Evolutionary conservation across 2,329 filamentous ascomycete genomes (phyloP), one percentile per base, ranked within the genome.

Genomic region (Fusarium graminum): DNA sequence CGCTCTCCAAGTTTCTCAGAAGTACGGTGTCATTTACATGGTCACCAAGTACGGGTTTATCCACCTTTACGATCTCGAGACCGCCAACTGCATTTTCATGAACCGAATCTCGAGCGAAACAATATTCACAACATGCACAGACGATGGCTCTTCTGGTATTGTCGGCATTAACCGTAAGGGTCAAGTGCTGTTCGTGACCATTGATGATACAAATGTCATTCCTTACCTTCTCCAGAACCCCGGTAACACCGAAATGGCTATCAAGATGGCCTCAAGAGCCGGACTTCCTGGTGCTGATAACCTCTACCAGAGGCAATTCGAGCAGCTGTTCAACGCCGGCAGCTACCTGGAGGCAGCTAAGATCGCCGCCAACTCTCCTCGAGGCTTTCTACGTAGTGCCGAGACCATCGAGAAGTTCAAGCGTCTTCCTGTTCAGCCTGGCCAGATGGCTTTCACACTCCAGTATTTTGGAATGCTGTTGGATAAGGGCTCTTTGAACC

Each of bases 11-110:
- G 90, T 99, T 44, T 98, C 95, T 5, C 90, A 93, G 75, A 97
- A 95, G 81, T 99, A 99, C 80, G 94, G 94, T 75, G 89, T 99
- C 76, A 90, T 99, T 74, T 97, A 97, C 80, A 88, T 99, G 74
- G 93, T 99, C 65, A 99, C 95, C 57, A 99, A 99, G 80, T 99
- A 97, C 75, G 95, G 95, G 52, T 99, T 98, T 81, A 98, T 99
- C 74, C 95, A 99, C 80, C 87, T 99, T 25, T 98, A 99, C 81
- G 96, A 99, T 75, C 88, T 99, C 57, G 96, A 99, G 83, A 95
- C 92, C 9, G 96, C 92, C 59, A 92, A 91, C 13, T 96, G 93
- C 78, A 95, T 99, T 77, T 99, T 97, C 87, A 96, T 99, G 93
- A 99, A 99, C 85, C 91, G 96, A 73, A 99, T 99, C 75, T 99